Base-by-base conservation (phyloP, 495 filamentous ascomycete species). In the Daldinia vernicosa region DNA sequence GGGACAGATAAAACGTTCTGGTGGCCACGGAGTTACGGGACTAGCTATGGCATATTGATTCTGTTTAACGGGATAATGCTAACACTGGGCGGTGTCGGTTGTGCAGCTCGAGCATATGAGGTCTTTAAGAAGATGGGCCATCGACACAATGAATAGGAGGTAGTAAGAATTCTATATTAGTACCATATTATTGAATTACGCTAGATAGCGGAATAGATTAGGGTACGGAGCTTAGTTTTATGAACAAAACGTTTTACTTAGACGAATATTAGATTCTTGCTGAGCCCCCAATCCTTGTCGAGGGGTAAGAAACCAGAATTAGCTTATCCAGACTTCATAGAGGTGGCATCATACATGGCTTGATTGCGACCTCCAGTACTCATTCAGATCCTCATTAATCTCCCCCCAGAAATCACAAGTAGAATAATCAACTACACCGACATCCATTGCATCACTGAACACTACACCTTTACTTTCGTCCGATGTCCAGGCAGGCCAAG, bases 41-140 rank as follows among this genome's bases (percentile, higher is more conserved):
- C 79, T 45, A 80, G 76, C 12, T 88, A 82, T 76, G 85, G 86
- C 14, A 70, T 77, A 3, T 61, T 89, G 75, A 85, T 89, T 63
- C 76, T 84, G 5, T 87, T 87, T 67, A 87, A 85, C 0, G 86
- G 86, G 1, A 73, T 79, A 3, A 85, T 81, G 52, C 22, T 71
- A 15, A 40, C 47, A 12, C 33, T 71, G 14, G 68, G 68, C 33
- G 39, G 68, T 14, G 58, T 71, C 35, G 68, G 57, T 14, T 71
- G 62, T n/a, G 39, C 68, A 6, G 56, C 56, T 57, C 68, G 57
- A 11, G 51, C 40, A 14, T 66, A 57, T n/a, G 68, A 71, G 19
- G 43, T 58, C 6, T 33, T 66, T 6, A 70, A 62, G 56, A 71
- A 33, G 32, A 60, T 71, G 19, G 26, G 68, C 15, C 68, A 71